Evolutionary conservation across 306 rosid genomes (phyloP).

Genomic region (Erythrophleum fordii): DNA sequence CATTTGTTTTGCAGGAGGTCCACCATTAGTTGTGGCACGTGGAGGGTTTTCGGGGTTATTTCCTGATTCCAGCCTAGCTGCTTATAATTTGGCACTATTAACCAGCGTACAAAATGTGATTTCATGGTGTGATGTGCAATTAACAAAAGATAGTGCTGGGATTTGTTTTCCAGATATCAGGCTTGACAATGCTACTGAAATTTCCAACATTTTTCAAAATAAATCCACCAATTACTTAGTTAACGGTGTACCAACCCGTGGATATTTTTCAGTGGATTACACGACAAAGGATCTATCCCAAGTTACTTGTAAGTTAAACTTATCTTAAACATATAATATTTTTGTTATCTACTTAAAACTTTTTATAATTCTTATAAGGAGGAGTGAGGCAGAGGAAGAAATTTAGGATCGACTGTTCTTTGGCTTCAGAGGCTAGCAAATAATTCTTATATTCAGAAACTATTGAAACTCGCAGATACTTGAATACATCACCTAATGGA

Average conservation of each 20-base stretch:
- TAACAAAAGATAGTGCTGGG: conserved; percentile 71
- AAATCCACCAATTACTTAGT: conserved; percentile 46
- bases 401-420: not conserved
- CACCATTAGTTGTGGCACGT: conserved; percentile 78
- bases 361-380: not conserved
- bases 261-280: conserved; percentile 71
- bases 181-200: conserved; percentile 56
- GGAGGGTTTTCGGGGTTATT: conserved; percentile 91
- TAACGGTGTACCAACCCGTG: conserved; percentile 54
- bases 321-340: conserved; percentile 9
- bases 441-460: conserved; percentile 5
- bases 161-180: conserved; percentile 66
- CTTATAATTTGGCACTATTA: conserved; percentile 32
- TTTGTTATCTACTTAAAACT: not conserved
- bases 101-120: conserved; percentile 44
- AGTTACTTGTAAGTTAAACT: conserved; percentile 47
- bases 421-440: not conserved
- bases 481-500: not conserved
- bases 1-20: conserved; percentile 55
- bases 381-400: not conserved
- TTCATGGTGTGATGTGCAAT: conserved; percentile 85
- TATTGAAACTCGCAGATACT: not conserved
- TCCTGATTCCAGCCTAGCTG: conserved; percentile 64
- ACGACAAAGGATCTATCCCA: conserved; percentile 44
- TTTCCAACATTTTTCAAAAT: rapidly evolving